phyloP scores from a whole-genome alignment of 148 eudicot genomes.

The Rhododendron griersonianum region DNA sequence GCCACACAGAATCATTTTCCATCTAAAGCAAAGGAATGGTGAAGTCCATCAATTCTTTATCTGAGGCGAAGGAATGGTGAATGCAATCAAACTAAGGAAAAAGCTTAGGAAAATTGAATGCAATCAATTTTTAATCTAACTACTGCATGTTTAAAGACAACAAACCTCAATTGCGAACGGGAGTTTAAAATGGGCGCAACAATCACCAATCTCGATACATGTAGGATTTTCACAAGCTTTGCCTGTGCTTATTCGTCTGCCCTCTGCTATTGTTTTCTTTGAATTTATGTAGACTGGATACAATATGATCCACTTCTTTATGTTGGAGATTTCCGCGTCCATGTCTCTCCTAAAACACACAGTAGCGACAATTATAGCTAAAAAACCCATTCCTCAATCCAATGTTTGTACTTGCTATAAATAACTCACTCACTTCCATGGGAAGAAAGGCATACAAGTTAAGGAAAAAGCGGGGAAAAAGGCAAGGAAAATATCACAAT shows the following conservation, averaged over 20 bases:
- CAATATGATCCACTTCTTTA: conserved; percentile 67
- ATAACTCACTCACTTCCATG: not conserved
- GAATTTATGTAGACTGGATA: conserved; percentile 79
- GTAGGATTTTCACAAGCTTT: conserved; percentile 92
- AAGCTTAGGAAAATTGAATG: not conserved
- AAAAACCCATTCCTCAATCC: not conserved
- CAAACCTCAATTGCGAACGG: conserved; percentile 67
- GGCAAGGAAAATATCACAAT: not conserved
- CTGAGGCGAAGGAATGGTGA: not conserved
- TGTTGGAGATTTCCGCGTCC: conserved; percentile 48
- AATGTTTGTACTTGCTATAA: not conserved
- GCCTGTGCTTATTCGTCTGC: conserved; percentile 53
- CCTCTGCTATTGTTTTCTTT: conserved; percentile 76
- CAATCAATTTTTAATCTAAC: not conserved
- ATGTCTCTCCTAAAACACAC: conserved; percentile 17
- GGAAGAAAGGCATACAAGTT: not conserved
- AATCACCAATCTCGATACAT: conserved; percentile 63
- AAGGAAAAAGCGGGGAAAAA: not conserved
- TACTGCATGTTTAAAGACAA: not conserved
- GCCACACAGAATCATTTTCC: not conserved
- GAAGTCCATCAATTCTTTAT: not conserved
- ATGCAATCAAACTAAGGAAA: not conserved
- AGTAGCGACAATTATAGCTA: not conserved
- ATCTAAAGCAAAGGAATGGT: not conserved
- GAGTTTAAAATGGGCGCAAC: conserved; percentile 58